These are phyloP conservation scores for Pochonia chlamydosporia DNA, from an alignment of 2,329 filamentous ascomycete species.

Conservation along the genomic window DNA sequence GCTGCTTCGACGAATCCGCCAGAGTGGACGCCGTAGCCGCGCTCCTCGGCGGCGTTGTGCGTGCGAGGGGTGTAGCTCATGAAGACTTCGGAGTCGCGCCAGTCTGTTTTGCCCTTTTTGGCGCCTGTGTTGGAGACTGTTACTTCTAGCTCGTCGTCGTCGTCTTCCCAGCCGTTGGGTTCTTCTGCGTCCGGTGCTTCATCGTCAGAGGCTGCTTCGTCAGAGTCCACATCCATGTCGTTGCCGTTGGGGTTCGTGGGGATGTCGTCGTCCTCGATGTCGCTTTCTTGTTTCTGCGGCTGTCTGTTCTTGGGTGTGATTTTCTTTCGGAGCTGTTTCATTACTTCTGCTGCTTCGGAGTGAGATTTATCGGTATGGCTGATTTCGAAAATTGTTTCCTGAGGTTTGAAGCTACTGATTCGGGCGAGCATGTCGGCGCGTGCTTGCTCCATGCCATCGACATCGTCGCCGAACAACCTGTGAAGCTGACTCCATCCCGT, in stretches of 20 bases:
- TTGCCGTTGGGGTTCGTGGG: conserved; percentile 1
- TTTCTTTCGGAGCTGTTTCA: conserved; percentile 65
- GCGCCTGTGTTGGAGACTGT: conserved; percentile 58
- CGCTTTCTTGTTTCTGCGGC: conserved; percentile 33
- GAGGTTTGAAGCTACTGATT: conserved; percentile 81
- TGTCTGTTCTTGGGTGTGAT: conserved; percentile 52
- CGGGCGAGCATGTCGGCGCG: conserved; percentile 81
- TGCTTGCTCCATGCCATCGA: conserved; percentile 60
- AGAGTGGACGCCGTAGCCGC: conserved; percentile 87
- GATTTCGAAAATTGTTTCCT: conserved; percentile 96
- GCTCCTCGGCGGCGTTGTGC: conserved; percentile 78
- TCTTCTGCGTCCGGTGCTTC: conserved; percentile 27
- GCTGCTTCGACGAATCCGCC: conserved; percentile 84
- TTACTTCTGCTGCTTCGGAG: conserved; percentile 65
- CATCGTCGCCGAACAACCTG: conserved; percentile 69
- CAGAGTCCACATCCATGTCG: conserved; percentile 3
- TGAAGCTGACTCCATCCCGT: conserved; percentile 71
- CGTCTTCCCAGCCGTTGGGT: conserved; percentile 51
- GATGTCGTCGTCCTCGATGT: conserved; percentile 18
- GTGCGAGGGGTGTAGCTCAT: conserved; percentile 91
- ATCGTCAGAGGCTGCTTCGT: conserved; percentile 19
- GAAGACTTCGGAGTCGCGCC: conserved; percentile 84
- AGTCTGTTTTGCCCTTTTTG: conserved; percentile 53
- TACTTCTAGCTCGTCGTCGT: conserved; percentile 62
- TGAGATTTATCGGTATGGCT: conserved; percentile 63